phyloP scores from a whole-genome alignment of 2,329 filamentous ascomycete genomes.

The Talaromyces piceae region DNA sequence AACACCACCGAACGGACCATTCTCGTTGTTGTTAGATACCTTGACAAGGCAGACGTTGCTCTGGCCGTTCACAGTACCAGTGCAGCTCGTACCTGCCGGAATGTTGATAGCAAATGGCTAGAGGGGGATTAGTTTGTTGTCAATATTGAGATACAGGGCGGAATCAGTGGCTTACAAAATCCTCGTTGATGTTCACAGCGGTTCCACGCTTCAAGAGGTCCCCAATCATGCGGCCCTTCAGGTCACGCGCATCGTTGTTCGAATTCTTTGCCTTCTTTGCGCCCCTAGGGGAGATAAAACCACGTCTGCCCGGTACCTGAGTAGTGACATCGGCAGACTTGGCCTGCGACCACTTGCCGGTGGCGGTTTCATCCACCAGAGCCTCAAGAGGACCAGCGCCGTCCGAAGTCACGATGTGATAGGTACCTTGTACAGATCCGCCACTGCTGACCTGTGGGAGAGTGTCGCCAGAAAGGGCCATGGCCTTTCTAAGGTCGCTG shows the following conservation, averaged over 20 bases:
- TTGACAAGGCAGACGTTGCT: conserved; percentile 10
- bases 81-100: conserved; percentile 3
- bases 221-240: background rate
- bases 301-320: conserved; percentile 1
- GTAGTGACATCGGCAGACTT: conserved; percentile 1
- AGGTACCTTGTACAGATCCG: conserved; percentile 6
- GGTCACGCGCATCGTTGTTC: conserved; percentile 5
- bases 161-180: conserved; percentile 6
- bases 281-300: conserved; percentile 2
- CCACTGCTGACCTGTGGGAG: conserved; percentile 10
- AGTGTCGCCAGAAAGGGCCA: background rate
- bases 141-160: background rate
- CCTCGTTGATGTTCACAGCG: conserved; percentile 6
- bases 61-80: conserved; percentile 6
- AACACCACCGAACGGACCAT: conserved; percentile 8
- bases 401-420: conserved; percentile 7
- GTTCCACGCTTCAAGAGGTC: background rate
- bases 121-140: background rate
- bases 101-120: conserved; percentile 5
- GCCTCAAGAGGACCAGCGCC: conserved; percentile 8
- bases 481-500: background rate
- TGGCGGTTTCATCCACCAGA: conserved; percentile 4
- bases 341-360: conserved; percentile 5
- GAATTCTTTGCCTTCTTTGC: too few species aligned
- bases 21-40: conserved; percentile 8